phyloP scores from a whole-genome alignment of 192 early-diverging fungal species.

The Backusella psychrophila region DNA sequence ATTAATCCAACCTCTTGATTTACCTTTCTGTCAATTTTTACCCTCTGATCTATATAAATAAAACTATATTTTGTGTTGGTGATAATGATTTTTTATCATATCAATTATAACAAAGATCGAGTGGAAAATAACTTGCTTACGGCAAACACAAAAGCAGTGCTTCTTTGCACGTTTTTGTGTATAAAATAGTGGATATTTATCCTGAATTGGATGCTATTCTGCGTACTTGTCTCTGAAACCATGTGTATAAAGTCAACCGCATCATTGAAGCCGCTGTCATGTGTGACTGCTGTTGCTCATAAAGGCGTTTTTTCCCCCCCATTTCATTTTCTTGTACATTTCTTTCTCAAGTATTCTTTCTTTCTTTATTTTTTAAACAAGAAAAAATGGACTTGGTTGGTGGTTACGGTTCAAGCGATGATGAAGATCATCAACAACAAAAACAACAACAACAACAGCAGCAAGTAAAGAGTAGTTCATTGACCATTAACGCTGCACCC shows the following conservation, averaged over 20 bases:
- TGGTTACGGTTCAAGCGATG: constrained; percentile 38
- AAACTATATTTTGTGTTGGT: no score
- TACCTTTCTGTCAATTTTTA: no score
- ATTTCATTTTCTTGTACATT: background rate
- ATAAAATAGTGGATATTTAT: no score
- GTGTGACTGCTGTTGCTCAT: background rate
- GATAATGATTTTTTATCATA: no score
- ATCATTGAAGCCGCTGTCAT: background rate
- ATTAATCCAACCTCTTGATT: no score
- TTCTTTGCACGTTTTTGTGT: no score
- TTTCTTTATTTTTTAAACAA: background rate
- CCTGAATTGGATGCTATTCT: no score
- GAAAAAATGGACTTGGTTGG: constrained; percentile 29
- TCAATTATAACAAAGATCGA: no score
- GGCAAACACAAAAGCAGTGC: no score
- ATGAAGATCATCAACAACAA: constrained; percentile 11
- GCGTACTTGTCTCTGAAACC: no score
- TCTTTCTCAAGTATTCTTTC: background rate
- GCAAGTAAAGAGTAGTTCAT: background rate
- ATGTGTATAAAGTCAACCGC: background rate
- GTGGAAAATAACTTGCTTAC: no score
- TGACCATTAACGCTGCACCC: constrained; percentile 47
- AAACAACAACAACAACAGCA: background rate
- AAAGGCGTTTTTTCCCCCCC: background rate
- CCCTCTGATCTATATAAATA: no score